phyloP scores from a whole-genome alignment of 2,329 filamentous ascomycete genomes.

The Grosmannia huntii region DNA sequence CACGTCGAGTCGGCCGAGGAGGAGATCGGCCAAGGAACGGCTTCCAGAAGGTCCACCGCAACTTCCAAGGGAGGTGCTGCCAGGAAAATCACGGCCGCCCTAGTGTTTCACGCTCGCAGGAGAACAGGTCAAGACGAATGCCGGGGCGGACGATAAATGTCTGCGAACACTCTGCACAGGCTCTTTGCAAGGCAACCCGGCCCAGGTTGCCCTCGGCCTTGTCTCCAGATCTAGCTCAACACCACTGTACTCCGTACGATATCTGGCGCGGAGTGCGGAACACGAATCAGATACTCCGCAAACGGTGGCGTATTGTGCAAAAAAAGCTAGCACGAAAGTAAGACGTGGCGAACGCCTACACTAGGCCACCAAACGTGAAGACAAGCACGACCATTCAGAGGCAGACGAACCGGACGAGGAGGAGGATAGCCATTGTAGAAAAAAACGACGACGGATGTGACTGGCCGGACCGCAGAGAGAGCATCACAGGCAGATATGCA shows the following conservation, averaged over 20 bases:
- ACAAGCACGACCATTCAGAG: not conserved
- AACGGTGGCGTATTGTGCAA: not conserved
- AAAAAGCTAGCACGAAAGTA: not conserved
- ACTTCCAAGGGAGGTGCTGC: not conserved
- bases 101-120: not conserved
- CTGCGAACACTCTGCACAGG: not conserved
- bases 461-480: too few relatives aligned
- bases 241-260: too few relatives aligned
- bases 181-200: not conserved
- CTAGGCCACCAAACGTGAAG: not conserved
- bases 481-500: not conserved
- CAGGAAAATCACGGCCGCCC: not conserved
- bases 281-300: not conserved
- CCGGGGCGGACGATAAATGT: not conserved
- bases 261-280: not conserved
- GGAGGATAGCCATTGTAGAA: not conserved
- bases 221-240: not conserved
- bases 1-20: not conserved
- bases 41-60: not conserved
- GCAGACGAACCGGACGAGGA: not conserved
- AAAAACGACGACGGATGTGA: not conserved
- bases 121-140: not conserved
- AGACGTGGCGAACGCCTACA: not conserved
- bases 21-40: not conserved
- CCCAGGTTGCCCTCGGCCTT: not conserved